phyloP scores from a whole-genome alignment of 352 stramenopile species.

The Globisporangium orthogonon region DNA sequence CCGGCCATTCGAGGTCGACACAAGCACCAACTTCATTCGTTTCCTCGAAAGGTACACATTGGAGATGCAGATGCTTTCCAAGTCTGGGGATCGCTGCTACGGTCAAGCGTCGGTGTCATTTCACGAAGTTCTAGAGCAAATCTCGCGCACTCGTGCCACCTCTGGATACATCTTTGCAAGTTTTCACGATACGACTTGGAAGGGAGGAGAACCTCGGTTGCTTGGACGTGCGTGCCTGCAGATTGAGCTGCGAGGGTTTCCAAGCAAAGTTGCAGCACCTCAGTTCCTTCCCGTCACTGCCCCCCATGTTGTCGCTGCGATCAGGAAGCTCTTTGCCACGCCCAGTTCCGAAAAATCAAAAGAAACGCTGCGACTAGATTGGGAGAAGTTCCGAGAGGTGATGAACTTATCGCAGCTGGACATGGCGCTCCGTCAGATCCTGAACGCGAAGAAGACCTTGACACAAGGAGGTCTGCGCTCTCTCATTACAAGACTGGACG shows the following conservation, averaged over 20 bases:
- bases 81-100: not conserved
- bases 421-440: conserved; percentile 3
- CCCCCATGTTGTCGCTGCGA: not conserved
- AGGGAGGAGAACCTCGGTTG: conserved; percentile 1
- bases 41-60: conserved; percentile 8
- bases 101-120: conserved; percentile 1
- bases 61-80: not conserved
- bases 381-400: conserved; percentile 15
- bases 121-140: not conserved
- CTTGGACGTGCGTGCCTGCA: conserved; percentile 6
- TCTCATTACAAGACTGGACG: not conserved
- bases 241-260: conserved; percentile 1
- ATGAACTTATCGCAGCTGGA: conserved; percentile 17
- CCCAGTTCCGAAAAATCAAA: not conserved
- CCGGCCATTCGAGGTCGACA: conserved; percentile 6
- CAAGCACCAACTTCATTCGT: conserved; percentile 1
- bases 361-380: conserved; percentile 6
- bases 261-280: not conserved
- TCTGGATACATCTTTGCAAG: conserved; percentile 2
- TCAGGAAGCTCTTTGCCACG: conserved; percentile 4
- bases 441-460: conserved; percentile 3
- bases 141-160: not conserved
- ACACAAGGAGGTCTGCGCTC: not conserved
- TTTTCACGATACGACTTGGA: conserved; percentile 3
- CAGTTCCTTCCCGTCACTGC: conserved; percentile 6